phyloP scores from a whole-genome alignment of 441 rosid species.

The Dalechampia spathulata region DNA sequence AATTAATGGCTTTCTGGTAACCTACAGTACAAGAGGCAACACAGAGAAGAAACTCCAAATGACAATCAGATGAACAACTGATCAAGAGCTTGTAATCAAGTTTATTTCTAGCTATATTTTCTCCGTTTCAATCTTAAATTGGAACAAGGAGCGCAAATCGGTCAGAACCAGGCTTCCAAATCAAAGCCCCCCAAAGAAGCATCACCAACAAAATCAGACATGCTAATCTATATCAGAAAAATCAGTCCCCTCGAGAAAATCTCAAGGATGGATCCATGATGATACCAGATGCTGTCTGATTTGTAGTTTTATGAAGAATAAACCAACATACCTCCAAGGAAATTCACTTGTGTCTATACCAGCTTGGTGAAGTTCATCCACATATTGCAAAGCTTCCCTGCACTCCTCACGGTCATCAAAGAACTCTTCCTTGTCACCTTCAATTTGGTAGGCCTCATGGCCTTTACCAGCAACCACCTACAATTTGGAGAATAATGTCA shows the following conservation, averaged over 20 bases:
- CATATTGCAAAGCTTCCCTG: constrained; percentile 84
- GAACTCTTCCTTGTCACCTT: constrained; percentile 74
- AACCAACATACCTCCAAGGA: constrained; percentile 83
- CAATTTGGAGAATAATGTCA: constrained; percentile 6
- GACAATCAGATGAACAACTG: not conserved
- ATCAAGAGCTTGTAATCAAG: not conserved
- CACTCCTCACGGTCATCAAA: constrained; percentile 92
- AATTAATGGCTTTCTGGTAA: constrained; percentile 78
- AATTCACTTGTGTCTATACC: constrained; percentile 97
- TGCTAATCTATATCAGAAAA: constrained; percentile 1
- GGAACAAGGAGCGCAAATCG: not conserved
- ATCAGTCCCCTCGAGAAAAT: not conserved
- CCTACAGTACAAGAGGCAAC: constrained; percentile 41
- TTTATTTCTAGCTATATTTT: not conserved
- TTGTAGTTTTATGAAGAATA: not conserved
- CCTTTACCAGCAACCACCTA: constrained; percentile 95
- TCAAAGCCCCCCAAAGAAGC: not conserved
- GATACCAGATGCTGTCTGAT: not conserved
- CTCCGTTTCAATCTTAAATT: not conserved
- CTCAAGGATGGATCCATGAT: not conserved
- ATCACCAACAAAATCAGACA: not conserved
- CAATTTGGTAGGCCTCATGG: constrained; percentile 72
- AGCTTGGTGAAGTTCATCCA: constrained; percentile 90
- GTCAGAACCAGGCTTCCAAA: not conserved
- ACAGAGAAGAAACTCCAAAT: constrained; percentile 2